Evolutionary conservation across 2,329 filamentous ascomycete species (phyloP), one percentile per base, ranked within the genome.

Genomic region (Pleoardoris graminearum): DNA sequence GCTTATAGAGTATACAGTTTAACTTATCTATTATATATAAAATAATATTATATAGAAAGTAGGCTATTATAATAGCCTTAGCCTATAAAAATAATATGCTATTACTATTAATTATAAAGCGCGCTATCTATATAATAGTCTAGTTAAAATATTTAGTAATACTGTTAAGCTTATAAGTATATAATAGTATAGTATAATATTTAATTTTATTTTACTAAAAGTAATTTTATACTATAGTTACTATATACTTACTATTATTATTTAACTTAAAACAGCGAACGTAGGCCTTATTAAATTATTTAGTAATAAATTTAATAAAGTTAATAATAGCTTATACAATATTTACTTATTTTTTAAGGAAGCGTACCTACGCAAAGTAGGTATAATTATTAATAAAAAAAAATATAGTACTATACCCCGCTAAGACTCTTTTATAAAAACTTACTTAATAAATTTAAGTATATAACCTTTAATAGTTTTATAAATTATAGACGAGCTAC

Each of bases 301-400:
- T 32, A 16, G 5, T 27, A n/a, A 22, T 10, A 12, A 6, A 42
- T 25, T 33, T 17, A 17, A 32, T 35, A 8, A 29, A 42, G n/a
- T 37, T 21, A 12, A 37, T 16, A 37, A 54, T 54, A 7, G 36
- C 48, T 17, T 48, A 36, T 3, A 35, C 38, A 6, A 39, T 36
- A 12, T 56, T 27, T 4, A 49, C 30, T 33, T 56, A 53, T n/a
- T 21, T 16, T 27, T 56, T 44, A 1, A 55, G 49, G 44, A 55
- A 52, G 12, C 25, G 21, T 10, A 55, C 41, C 53, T 33, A 55
- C 19, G 16, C 16, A 8, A n/a, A 36, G 3, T 19, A 27, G 2
- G 49, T 52, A 7, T 30, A 17, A 4, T 52, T 27, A 22, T 46
- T 19, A 29, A 55, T 47, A 35, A 55, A 55, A 11, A n/a, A 27